Percentiles rank a stretch among this genome's conserved stretches.
Conservation (phyloP, 768 basidiomycete genomes). For the Rhizopogon salebrosus region DNA sequence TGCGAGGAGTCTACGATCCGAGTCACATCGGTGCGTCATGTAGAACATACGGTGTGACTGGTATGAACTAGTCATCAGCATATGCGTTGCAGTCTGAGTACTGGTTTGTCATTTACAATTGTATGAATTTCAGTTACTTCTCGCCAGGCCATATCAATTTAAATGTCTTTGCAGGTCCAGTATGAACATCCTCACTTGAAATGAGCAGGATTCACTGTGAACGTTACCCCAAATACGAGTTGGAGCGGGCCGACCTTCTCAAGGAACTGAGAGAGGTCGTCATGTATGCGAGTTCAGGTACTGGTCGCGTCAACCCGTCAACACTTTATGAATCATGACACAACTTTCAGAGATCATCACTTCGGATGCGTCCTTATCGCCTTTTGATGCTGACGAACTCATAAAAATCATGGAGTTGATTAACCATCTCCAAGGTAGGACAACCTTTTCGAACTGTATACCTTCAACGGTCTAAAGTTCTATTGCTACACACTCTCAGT, state of each 20-base stretch:
- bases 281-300: conserved; percentile 7
- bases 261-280: conserved; percentile 4
- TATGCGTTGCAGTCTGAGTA: conserved; percentile 3
- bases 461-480: too few relatives aligned
- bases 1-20: neutral
- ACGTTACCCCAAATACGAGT: conserved; percentile 1
- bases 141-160: neutral
- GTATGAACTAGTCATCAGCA: neutral
- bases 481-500: neutral
- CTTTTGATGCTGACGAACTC: conserved; percentile 6
- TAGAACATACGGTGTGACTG: too few relatives aligned
- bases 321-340: neutral
- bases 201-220: conserved; percentile 4
- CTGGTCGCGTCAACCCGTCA: neutral
- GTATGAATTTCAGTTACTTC: neutral
- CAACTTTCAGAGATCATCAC: neutral
- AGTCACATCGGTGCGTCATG: conserved; percentile 1
- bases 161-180: neutral
- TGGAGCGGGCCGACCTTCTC: neutral
- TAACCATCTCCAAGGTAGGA: conserved; percentile 5
- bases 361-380: conserved; percentile 4
- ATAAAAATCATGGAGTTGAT: conserved; percentile 5
- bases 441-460: neutral
- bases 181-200: neutral
- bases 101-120: conserved; percentile 1